Evolutionary conservation across 139 green algal species (phyloP).

Genomic region (Klebsormidium nitens): DNA sequence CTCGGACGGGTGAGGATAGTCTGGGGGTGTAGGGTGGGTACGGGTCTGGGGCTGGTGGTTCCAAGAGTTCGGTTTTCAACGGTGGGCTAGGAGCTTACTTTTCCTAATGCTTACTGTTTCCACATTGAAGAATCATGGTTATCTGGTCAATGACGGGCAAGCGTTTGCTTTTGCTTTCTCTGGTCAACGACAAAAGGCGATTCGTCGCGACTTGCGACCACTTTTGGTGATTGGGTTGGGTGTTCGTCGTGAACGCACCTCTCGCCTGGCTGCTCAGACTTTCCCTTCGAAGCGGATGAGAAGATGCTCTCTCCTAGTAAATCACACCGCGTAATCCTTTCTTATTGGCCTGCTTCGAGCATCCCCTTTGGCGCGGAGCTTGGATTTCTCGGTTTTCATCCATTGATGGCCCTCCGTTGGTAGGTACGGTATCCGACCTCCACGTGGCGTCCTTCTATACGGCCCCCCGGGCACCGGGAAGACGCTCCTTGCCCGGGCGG

Average conservation of each 20-base stretch:
- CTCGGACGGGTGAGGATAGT: not conserved
- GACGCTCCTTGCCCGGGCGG: conserved; percentile 85
- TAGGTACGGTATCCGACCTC: conserved; percentile 87
- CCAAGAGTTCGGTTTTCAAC: not conserved
- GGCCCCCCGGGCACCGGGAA: conserved; percentile 91
- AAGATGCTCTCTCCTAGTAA: not conserved
- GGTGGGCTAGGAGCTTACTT: no score
- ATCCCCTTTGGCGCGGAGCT: not conserved
- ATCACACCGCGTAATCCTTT: not conserved
- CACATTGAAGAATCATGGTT: no score
- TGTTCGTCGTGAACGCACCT: not conserved
- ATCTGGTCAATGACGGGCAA: no score
- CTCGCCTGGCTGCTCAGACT: not conserved
- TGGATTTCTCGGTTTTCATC: not conserved
- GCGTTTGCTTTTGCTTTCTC: no score
- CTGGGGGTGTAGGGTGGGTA: not conserved
- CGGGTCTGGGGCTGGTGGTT: not conserved
- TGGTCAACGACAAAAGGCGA: no score
- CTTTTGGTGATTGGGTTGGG: not conserved
- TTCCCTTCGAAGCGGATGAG: not conserved
- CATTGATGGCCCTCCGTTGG: conserved; percentile 53
- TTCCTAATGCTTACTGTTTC: no score
- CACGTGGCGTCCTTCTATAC: conserved; percentile 88
- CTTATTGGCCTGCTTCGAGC: not conserved
- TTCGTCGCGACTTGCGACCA: no score